phyloP scores from a whole-genome alignment of 192 early-diverging fungal genomes.

The Powellomyces hirtus region DNA sequence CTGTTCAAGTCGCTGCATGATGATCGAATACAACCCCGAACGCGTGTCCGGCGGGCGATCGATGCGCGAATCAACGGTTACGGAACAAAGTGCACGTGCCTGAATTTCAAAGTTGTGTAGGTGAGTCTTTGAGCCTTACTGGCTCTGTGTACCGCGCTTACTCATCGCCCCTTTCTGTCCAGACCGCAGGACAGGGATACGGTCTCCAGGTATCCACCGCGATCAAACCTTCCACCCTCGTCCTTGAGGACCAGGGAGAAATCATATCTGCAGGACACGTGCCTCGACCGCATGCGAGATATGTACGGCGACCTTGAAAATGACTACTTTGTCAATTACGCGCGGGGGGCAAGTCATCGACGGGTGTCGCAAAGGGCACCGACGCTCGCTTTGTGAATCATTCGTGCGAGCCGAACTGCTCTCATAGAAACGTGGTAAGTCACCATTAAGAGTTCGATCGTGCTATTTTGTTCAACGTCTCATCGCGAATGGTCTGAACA shows the following conservation, averaged over 20 bases:
- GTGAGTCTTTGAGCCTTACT: conserved; percentile 35
- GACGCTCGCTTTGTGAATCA: conserved; percentile 85
- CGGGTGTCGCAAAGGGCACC: conserved; percentile 71
- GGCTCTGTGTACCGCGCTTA: background rate
- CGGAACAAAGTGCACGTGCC: conserved; percentile 52
- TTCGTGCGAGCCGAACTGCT: conserved; percentile 81
- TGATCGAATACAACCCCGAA: conserved; percentile 70
- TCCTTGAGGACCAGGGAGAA: conserved; percentile 84
- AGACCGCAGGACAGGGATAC: conserved; percentile 56
- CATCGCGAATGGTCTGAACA: conserved; percentile 1
- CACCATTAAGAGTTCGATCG: background rate
- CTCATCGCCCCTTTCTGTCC: conserved; percentile 42
- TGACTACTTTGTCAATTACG: conserved; percentile 81
- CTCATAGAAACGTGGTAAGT: conserved; percentile 85
- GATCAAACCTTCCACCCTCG: conserved; percentile 58
- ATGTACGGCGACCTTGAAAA: conserved; percentile 63
- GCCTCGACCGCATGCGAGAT: conserved; percentile 69
- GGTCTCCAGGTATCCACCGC: conserved; percentile 58
- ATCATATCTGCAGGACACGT: conserved; percentile 66
- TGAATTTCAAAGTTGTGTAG: conserved; percentile 60
- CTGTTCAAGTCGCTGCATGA: conserved; percentile 74
- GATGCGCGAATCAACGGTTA: conserved; percentile 78
- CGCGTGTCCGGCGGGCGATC: conserved; percentile 62
- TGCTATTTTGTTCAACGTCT: background rate
- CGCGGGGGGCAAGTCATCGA: conserved; percentile 75